Evolutionary conservation across 1,139 yeast genomes (phyloP).

Genomic region (Geotrichum bryndzae): DNA sequence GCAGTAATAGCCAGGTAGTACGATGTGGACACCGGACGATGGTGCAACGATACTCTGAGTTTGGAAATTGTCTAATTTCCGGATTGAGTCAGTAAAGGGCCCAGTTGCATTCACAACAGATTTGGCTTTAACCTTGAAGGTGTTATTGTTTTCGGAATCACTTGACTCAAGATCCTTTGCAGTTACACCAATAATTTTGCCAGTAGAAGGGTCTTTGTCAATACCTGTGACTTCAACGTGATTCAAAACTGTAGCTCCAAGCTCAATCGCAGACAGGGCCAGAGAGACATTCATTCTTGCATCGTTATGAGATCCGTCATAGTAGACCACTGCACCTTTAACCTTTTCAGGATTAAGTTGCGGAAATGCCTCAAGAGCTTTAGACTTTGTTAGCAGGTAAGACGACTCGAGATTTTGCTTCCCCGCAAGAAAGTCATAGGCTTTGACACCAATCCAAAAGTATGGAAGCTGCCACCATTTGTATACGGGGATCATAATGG

Average conservation of each 20-base stretch:
- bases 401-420: slow-evolving; percentile 75
- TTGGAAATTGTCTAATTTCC: slow-evolving; percentile 69
- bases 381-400: slow-evolving; percentile 62
- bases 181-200: slow-evolving; percentile 65
- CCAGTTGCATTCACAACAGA: slow-evolving; percentile 90
- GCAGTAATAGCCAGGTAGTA: slow-evolving; percentile 87
- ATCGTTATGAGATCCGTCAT: slow-evolving; percentile 92
- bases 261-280: slow-evolving; percentile 76
- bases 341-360: slow-evolving; percentile 74
- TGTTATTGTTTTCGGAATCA: slow-evolving; percentile 15
- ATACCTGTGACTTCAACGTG: slow-evolving; percentile 77
- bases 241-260: slow-evolving; percentile 87
- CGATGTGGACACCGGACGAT: slow-evolving; percentile 88
- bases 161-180: slow-evolving; percentile 67
- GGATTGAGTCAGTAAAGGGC: slow-evolving; percentile 77
- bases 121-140: slow-evolving; percentile 52
- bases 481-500: slow-evolving; percentile 93
- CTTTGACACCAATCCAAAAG: slow-evolving; percentile 84
- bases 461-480: slow-evolving; percentile 96
- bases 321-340: slow-evolving; percentile 89
- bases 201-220: slow-evolving; percentile 53
- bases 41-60: slow-evolving; percentile 82
- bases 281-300: slow-evolving; percentile 83
- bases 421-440: slow-evolving; percentile 93
- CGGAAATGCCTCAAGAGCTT: slow-evolving; percentile 75